phyloP scores from a whole-genome alignment of 495 filamentous ascomycete genomes.

The Amorphotheca resinae region DNA sequence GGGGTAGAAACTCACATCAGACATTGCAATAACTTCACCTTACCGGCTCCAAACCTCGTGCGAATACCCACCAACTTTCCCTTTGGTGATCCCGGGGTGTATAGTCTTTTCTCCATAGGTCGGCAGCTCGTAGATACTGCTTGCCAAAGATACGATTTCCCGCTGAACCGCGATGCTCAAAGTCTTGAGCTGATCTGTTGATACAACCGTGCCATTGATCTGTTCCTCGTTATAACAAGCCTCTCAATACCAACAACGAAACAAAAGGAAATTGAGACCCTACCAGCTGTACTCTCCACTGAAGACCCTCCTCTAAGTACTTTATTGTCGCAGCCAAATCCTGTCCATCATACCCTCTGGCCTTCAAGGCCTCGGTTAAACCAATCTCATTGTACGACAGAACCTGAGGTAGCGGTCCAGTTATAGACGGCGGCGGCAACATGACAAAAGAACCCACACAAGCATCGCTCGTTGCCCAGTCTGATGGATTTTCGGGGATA shows the following conservation, averaged over 20 bases:
- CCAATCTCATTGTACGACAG: constrained; percentile 7
- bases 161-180: constrained; percentile 13
- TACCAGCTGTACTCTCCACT: constrained; percentile 26
- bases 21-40: too few relatives aligned
- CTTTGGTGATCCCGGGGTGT: constrained; percentile 14
- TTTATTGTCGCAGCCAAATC: constrained; percentile 26
- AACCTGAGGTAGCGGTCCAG: constrained; percentile 5
- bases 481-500: constrained; percentile 10
- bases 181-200: not conserved
- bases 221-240: constrained; percentile 1
- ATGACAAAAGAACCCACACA: constrained; percentile 44
- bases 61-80: constrained; percentile 7
- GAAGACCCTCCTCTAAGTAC: constrained; percentile 33
- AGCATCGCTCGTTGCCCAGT: constrained; percentile 31
- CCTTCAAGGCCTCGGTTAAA: constrained; percentile 4
- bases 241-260: not conserved
- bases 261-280: constrained; percentile 4
- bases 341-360: constrained; percentile 23
- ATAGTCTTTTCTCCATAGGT: constrained; percentile 14
- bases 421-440: constrained; percentile 22
- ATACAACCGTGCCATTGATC: constrained; percentile 11
- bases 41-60: not conserved
- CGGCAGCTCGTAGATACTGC: constrained; percentile 8
- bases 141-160: constrained; percentile 8
- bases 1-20: too few relatives aligned